Percentiles rank a stretch among this genome's conserved stretches.
Evolutionary conservation across 176 grass and related monocot species (phyloP).

Genomic region (Eragrostis curvula): DNA sequence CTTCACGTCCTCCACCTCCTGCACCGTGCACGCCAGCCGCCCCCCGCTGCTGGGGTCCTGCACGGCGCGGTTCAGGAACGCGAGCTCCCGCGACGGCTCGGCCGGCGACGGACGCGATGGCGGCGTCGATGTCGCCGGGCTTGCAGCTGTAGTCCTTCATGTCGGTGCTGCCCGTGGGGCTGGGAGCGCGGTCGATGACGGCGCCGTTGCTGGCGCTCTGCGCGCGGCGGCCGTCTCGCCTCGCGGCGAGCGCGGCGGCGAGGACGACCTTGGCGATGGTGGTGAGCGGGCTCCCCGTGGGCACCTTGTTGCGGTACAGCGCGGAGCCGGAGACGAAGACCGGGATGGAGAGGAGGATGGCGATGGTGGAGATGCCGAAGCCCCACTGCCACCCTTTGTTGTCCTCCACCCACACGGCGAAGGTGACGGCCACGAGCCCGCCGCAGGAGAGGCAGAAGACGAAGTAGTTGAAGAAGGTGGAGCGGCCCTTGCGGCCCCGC

Average conservation of each 20-base stretch:
- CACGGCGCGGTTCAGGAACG: slow-evolving; percentile 68
- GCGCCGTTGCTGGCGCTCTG: slow-evolving; percentile 58
- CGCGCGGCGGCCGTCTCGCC: neutral
- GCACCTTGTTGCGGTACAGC: slow-evolving; percentile 81
- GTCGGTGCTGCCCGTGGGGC: slow-evolving; percentile 34
- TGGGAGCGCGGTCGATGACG: slow-evolving; percentile 69
- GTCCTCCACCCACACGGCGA: slow-evolving; percentile 97
- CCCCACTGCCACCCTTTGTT: slow-evolving; percentile 97
- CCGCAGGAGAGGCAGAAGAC: slow-evolving; percentile 92
- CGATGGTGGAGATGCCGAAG: slow-evolving; percentile 77
- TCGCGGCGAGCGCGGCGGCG: slow-evolving; percentile 36
- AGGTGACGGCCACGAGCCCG: slow-evolving; percentile 81
- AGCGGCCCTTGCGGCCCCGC: slow-evolving; percentile 67
- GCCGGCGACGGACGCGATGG: neutral
- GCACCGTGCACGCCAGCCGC: slow-evolving; percentile 57
- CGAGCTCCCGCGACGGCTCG: slow-evolving; percentile 49
- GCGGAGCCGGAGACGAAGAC: slow-evolving; percentile 61
- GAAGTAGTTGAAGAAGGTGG: slow-evolving; percentile 99
- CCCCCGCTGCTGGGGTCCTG: slow-evolving; percentile 22
- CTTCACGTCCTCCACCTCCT: slow-evolving; percentile 94
- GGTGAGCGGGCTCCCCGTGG: slow-evolving; percentile 81
- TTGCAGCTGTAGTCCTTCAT: slow-evolving; percentile 42
- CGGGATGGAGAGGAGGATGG: slow-evolving; percentile 84
- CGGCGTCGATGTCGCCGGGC: neutral
- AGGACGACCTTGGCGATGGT: slow-evolving; percentile 80